phyloP scores from a whole-genome alignment of 139 green algal genomes.

The Parachlorella kessleri region DNA sequence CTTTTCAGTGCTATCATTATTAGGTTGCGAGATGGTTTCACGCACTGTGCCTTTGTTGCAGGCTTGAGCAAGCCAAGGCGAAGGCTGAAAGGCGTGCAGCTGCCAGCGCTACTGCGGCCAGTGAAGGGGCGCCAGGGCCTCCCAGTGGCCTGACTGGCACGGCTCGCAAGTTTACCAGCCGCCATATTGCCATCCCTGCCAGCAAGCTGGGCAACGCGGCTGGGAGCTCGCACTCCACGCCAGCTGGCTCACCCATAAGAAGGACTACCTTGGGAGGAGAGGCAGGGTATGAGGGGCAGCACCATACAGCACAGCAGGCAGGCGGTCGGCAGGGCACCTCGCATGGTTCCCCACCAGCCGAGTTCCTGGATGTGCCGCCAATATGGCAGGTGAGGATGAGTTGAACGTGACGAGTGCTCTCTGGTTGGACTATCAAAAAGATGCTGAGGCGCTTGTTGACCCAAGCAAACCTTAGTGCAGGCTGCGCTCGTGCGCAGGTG shows the following conservation, averaged over 20 bases:
- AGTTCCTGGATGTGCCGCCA: constrained; percentile 9
- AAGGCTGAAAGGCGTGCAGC: constrained; percentile 9
- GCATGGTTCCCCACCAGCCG: neutral
- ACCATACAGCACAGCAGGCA: too few species aligned
- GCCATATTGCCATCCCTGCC: constrained; percentile 18
- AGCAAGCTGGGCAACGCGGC: neutral
- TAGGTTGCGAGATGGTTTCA: neutral
- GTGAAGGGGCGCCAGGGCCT: too few species aligned
- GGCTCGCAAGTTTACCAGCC: constrained; percentile 19
- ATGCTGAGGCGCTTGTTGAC: too few species aligned
- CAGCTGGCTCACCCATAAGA: constrained; percentile 1
- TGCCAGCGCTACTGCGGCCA: too few species aligned
- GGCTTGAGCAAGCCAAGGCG: constrained; percentile 24
- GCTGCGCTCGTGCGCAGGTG: too few species aligned
- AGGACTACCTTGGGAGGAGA: neutral
- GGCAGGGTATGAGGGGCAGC: too few species aligned
- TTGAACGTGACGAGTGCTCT: too few species aligned
- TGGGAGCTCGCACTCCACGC: constrained; percentile 19
- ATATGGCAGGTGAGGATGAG: constrained; percentile 25
- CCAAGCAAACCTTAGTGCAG: too few species aligned
- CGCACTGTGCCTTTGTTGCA: neutral
- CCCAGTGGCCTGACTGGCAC: too few species aligned
- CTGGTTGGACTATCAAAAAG: too few species aligned
- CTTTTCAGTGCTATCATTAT: too few species aligned
- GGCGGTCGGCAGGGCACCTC: too few species aligned